phyloP scores from a whole-genome alignment of 331 rosid genomes.

The Rosa hybrid region DNA sequence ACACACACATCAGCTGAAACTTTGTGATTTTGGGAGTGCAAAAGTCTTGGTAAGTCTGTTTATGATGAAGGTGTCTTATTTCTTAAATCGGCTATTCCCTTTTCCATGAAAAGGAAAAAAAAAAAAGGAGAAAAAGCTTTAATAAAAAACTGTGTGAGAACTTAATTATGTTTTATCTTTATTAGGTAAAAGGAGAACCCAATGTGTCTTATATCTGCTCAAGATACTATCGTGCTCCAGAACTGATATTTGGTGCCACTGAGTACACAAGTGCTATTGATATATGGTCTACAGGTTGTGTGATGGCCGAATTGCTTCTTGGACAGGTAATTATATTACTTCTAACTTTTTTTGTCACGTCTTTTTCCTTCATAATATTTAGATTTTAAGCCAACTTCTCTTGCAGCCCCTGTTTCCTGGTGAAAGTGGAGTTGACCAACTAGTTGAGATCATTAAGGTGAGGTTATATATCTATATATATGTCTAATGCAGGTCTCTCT shows the following conservation, averaged over 20 bases:
- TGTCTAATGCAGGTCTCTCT: background rate
- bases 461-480: conserved; percentile 14
- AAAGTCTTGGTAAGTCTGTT: conserved; percentile 74
- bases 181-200: conserved; percentile 93
- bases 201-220: conserved; percentile 95
- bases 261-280: conserved; percentile 92
- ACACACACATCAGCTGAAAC: conserved; percentile 87
- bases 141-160: background rate
- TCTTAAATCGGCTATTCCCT: background rate
- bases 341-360: background rate
- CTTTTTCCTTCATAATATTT: conserved; percentile 8
- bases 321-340: conserved; percentile 63
- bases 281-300: conserved; percentile 98
- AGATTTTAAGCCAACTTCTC: conserved; percentile 31
- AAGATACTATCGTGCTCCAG: conserved; percentile 95
- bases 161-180: conserved; percentile 32
- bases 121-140: background rate
- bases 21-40: conserved; percentile 95
- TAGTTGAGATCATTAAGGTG: conserved; percentile 96
- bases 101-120: background rate
- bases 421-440: conserved; percentile 94
- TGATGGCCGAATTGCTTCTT: conserved; percentile 92
- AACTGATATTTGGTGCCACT: conserved; percentile 89
- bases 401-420: conserved; percentile 94
- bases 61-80: conserved; percentile 21